Percentiles rank a stretch among this genome's conserved stretches.
Conservation (phyloP, 345 rosid species). For the Corchorus capsularis region DNA sequence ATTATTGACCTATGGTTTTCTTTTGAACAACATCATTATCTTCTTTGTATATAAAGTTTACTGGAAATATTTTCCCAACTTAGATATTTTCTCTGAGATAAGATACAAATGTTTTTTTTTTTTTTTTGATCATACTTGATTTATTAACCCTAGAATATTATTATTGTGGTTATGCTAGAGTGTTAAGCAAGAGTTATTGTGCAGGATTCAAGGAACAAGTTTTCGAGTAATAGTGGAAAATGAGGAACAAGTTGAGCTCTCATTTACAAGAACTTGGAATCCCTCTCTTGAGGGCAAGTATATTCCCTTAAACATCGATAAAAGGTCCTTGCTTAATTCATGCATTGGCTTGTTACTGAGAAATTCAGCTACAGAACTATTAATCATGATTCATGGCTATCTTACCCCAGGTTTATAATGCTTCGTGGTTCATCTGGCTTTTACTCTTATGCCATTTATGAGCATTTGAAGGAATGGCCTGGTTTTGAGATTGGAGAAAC, state of each 20-base stretch:
- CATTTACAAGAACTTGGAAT: slow-evolving; percentile 69
- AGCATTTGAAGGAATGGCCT: slow-evolving; percentile 89
- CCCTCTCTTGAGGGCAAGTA: slow-evolving; percentile 71
- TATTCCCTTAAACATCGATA: slow-evolving; percentile 76
- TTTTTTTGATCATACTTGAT: not conserved
- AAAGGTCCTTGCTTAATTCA: slow-evolving; percentile 48
- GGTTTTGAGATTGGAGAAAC: slow-evolving; percentile 83
- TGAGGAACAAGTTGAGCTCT: slow-evolving; percentile 70
- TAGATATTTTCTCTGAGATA: not conserved
- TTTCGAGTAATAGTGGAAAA: slow-evolving; percentile 61
- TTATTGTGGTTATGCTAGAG: slow-evolving; percentile 8
- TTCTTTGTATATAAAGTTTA: not conserved
- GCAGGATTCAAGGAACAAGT: slow-evolving; percentile 67
- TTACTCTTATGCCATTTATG: slow-evolving; percentile 83
- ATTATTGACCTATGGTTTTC: not conserved
- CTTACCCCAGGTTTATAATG: slow-evolving; percentile 75
- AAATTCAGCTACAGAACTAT: slow-evolving; percentile 7
- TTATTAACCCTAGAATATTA: not conserved
- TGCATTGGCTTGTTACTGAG: slow-evolving; percentile 12
- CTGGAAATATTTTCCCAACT: not conserved
- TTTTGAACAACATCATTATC: not conserved
- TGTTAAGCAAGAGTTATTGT: slow-evolving; percentile 24
- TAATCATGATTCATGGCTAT: slow-evolving; percentile 19
- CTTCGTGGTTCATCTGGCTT: slow-evolving; percentile 90
- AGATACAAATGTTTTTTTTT: not conserved